Evolutionary conservation across 768 basidiomycete species (phyloP), one percentile per base, ranked within the genome.

Genomic region (Paxillus ammoniavirescens): DNA sequence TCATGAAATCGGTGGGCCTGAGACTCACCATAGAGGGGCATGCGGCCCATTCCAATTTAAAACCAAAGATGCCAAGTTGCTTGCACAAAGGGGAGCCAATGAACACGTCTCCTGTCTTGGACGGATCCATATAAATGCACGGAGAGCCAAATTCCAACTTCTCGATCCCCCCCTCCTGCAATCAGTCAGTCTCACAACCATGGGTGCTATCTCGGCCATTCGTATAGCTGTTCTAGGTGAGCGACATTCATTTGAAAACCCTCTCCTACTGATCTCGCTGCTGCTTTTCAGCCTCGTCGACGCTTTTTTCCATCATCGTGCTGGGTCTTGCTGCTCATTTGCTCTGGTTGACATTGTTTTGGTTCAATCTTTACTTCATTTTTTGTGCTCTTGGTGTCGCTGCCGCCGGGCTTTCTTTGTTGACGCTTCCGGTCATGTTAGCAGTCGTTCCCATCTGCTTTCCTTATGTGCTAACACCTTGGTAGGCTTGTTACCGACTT

Each of bases 401-500:
- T 9, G 62, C 61, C 8, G 57, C 57, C 5, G 37, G 47, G 26
- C 48, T 74, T 45, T 67, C 71, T n/a, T 7, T 72, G 26, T 2
- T 71, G 8, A 66, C 71, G 0, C 37, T 73, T 23, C 57, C 58
- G 14, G 59, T 66, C 33, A 65, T 75, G 71, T 70, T 33, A 46
- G 49, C 50, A 9, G 6, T 8, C 4, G 10, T 33, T 8, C 9
- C 37, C 18, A 6, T 14, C 9, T 28, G 15, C 14, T 23, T 17
- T 38, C 48, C n/a, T 43, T 15, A 43, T 42, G 23, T n/a, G 12
- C 38, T 62, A 30, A 57, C 31, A 36, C 31, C 1, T 23, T 8
- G n/a, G 9, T 45, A 77, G 77, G 65, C 36, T 72, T 31, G 17
- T 72, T 17, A 38, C 75, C 21, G 75, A 77, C 52, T 36, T 63